A percentile compares a stretch with the other conserved stretches of the same genome.
Evolutionary conservation across 129 eudicot genomes (phyloP).

Genomic region (Apium graveolens): DNA sequence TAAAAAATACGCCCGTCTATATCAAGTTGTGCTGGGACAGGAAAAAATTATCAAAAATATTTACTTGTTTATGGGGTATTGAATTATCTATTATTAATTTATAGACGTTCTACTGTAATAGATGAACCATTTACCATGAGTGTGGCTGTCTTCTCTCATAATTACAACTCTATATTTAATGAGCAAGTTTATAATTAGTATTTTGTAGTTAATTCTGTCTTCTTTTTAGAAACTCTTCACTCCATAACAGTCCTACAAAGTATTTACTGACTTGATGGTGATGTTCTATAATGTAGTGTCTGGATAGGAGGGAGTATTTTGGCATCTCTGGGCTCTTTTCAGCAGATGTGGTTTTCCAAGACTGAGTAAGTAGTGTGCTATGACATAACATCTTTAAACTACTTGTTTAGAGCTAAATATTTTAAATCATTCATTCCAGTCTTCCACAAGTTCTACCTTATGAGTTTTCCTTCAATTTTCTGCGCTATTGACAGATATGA

Average conservation of each 20-base stretch:
- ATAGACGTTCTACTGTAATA: neutral
- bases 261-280: neutral
- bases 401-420: neutral
- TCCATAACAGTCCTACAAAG: neutral
- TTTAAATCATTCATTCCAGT: neutral
- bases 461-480: neutral
- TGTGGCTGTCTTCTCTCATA: neutral
- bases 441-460: neutral
- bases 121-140: neutral
- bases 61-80: too few species aligned
- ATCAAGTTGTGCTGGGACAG: too few species aligned
- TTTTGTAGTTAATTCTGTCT: neutral
- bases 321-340: slow-evolving; percentile 97
- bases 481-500: slow-evolving; percentile 53
- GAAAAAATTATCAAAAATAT: too few species aligned
- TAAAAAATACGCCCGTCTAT: too few species aligned
- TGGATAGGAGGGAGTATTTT: slow-evolving; percentile 99
- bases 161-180: neutral
- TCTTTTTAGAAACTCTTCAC: neutral
- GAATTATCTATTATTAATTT: too few species aligned
- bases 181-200: neutral
- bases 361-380: slow-evolving; percentile 62
- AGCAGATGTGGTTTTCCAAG: slow-evolving; percentile 99
- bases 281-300: slow-evolving; percentile 37
- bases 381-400: neutral